These are phyloP conservation scores for Nicotiana tabacum DNA, from an alignment of 257 asterid genomes.

Conservation along the genomic window DNA sequence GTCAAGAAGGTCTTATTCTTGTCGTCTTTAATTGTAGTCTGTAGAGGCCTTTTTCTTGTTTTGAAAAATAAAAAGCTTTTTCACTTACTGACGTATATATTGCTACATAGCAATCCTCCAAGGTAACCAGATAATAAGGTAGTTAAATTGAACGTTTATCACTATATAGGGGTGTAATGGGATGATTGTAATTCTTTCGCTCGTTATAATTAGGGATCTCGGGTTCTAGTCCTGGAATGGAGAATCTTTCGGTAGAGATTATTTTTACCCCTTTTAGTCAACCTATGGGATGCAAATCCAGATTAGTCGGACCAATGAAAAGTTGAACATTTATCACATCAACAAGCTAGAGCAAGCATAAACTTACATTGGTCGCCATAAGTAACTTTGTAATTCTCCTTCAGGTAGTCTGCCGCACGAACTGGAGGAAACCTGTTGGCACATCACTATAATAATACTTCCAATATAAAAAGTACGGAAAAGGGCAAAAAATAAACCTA, in stretches of 20 bases:
- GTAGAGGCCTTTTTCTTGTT: no score
- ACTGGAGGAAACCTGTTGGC: constrained; percentile 40
- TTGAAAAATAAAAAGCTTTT: no score
- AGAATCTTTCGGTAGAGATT: no score
- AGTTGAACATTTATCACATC: background rate
- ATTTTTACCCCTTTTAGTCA: no score
- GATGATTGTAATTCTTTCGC: no score
- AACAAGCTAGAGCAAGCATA: background rate
- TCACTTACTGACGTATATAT: no score
- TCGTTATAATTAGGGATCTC: background rate
- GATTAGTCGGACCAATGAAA: no score
- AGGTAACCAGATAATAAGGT: background rate
- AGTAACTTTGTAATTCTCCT: constrained; percentile 33
- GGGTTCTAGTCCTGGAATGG: background rate
- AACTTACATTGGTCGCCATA: constrained; percentile 18
- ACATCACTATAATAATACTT: background rate
- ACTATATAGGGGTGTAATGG: background rate
- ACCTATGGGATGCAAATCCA: no score
- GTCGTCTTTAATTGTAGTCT: no score
- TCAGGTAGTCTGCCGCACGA: constrained; percentile 38
- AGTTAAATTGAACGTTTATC: background rate
- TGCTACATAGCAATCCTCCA: background rate
- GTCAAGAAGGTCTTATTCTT: no score
- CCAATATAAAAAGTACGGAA: background rate
- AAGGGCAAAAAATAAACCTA: no score